Conservation (phyloP, 2,329 filamentous ascomycete species). For the Aspergillus tamarii region DNA sequence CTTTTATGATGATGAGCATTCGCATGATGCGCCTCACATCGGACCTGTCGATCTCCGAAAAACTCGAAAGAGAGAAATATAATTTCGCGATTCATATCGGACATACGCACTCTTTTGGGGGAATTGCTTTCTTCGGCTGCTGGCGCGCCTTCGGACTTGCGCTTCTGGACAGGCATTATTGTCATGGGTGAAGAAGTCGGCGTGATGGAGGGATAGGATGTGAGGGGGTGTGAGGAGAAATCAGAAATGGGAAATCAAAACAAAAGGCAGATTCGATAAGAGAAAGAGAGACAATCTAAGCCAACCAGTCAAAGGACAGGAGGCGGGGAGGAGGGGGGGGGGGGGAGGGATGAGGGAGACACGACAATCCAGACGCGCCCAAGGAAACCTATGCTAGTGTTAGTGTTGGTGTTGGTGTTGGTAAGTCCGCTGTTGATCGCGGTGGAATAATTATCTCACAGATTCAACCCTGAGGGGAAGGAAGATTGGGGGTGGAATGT, state of each 20-base stretch:
- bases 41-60: constrained; percentile 9
- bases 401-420: constrained; percentile 3
- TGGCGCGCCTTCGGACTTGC: constrained; percentile 30
- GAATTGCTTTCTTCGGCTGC: constrained; percentile 23
- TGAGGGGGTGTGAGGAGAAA: constrained; percentile 5
- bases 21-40: constrained; percentile 16
- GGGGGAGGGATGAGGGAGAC: constrained; percentile 8
- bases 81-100: constrained; percentile 3
- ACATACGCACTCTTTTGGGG: constrained; percentile 29
- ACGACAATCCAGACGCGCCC: constrained; percentile 16
- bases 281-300: constrained; percentile 5
- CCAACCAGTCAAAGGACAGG: constrained; percentile 13
- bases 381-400: constrained; percentile 6
- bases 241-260: constrained; percentile 11
- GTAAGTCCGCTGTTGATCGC: not conserved
- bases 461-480: not conserved
- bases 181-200: not conserved
- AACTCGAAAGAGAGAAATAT: not conserved
- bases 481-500: not conserved
- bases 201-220: constrained; percentile 5
- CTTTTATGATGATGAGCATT: constrained; percentile 4
- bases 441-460: not conserved
- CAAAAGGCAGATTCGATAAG: not conserved
- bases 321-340: constrained; percentile 6
- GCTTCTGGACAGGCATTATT: constrained; percentile 24